Conservation (phyloP, 108 stramenopile genomes). For the Schizochytrium sp. region DNA sequence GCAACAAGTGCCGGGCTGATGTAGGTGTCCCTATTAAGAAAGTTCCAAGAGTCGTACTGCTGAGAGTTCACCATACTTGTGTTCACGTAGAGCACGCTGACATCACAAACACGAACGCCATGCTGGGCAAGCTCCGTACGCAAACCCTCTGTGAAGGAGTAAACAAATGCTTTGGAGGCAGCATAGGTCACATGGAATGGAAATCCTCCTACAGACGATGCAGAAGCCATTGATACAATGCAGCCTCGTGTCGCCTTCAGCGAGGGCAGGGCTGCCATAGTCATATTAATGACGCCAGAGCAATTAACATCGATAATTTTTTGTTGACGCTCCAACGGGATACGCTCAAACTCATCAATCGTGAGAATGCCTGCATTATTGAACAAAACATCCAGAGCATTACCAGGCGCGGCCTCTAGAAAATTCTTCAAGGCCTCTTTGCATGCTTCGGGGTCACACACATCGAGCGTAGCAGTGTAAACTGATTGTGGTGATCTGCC, state of each 20-base stretch:
- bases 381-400: background rate
- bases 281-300: constrained; percentile 20
- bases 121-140: constrained; percentile 5
- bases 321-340: constrained; percentile 23
- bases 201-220: background rate
- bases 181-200: constrained; percentile 19
- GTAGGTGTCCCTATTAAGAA: background rate
- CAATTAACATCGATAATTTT: constrained; percentile 17
- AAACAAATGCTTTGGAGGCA: constrained; percentile 21
- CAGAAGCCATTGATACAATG: constrained; percentile 5
- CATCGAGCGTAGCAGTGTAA: background rate
- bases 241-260: constrained; percentile 20
- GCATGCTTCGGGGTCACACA: background rate
- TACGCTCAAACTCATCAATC: constrained; percentile 41
- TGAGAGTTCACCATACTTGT: background rate
- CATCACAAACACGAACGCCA: constrained; percentile 13
- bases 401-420: background rate
- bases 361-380: constrained; percentile 7
- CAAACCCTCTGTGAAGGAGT: constrained; percentile 26
- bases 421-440: background rate
- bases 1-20: background rate
- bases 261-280: background rate
- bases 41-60: background rate
- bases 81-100: background rate
- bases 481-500: background rate